These are phyloP conservation scores for Astrothelium macrocarpum DNA, from an alignment of 495 filamentous ascomycete species.

Conservation along the genomic window DNA sequence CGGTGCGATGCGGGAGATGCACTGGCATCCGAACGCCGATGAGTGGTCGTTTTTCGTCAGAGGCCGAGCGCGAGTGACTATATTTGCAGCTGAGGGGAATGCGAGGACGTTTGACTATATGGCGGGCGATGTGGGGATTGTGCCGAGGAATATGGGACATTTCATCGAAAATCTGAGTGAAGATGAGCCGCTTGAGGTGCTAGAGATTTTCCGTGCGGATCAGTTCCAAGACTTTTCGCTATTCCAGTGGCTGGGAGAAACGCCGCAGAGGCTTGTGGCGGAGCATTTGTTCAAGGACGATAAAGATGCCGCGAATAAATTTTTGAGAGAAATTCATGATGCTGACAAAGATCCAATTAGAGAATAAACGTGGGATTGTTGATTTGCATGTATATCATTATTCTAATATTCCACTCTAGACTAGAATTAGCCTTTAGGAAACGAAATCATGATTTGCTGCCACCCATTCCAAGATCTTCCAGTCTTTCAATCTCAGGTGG, in stretches of 20 bases:
- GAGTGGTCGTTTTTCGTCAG: constrained; percentile 71
- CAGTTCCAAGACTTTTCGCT: constrained; percentile 58
- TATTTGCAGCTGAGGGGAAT: constrained; percentile 48
- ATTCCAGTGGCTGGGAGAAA: constrained; percentile 62
- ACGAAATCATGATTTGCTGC: neutral
- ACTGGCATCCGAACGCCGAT: constrained; percentile 68
- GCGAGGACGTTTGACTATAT: constrained; percentile 66
- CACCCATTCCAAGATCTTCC: neutral
- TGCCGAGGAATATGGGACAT: constrained; percentile 55
- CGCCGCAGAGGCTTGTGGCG: constrained; percentile 49
- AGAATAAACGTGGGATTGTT: neutral
- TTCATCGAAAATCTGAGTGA: constrained; percentile 67
- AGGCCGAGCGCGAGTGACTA: constrained; percentile 55
- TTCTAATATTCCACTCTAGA: no score
- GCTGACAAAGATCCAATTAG: constrained; percentile 31
- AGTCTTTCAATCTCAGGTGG: neutral
- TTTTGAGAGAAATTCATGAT: constrained; percentile 45
- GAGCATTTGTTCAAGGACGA: constrained; percentile 52
- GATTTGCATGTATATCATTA: neutral
- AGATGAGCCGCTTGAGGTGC: constrained; percentile 48
- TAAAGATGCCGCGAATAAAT: constrained; percentile 43
- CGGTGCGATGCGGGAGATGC: constrained; percentile 66
- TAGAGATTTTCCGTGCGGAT: constrained; percentile 61
- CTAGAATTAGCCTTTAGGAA: neutral
- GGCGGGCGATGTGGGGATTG: constrained; percentile 63